Conservation (phyloP, 257 asterid species). For the Rehmannia glutinosa region DNA sequence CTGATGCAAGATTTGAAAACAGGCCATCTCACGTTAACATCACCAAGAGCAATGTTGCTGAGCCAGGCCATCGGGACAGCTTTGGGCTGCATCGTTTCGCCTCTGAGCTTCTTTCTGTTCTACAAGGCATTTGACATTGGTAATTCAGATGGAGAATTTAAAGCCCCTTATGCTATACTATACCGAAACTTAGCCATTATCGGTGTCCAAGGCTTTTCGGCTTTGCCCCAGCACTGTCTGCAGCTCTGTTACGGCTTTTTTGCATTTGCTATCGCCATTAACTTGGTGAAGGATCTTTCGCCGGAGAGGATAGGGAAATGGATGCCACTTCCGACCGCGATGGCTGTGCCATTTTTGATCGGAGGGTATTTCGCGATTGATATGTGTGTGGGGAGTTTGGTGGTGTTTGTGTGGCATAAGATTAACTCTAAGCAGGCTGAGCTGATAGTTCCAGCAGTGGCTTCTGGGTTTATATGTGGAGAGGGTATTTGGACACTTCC, state of each 20-base stretch:
- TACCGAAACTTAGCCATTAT: conserved; percentile 74
- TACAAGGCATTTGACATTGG: conserved; percentile 87
- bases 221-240: conserved; percentile 72
- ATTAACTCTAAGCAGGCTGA: conserved; percentile 41
- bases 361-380: no score
- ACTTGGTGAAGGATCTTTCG: conserved; percentile 48
- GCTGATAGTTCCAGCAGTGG: conserved; percentile 73
- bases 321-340: no score
- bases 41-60: conserved; percentile 70
- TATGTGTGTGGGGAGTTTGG: no score
- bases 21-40: conserved; percentile 62
- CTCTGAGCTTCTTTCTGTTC: conserved; percentile 62
- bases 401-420: conserved; percentile 66
- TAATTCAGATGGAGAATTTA: conserved; percentile 72
- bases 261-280: conserved; percentile 50
- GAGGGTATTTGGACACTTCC: conserved; percentile 93
- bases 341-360: no score
- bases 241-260: conserved; percentile 72
- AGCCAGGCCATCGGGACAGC: conserved; percentile 82
- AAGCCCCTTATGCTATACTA: conserved; percentile 78
- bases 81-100: conserved; percentile 68
- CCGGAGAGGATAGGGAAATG: conserved; percentile 43
- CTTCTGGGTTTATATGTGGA: conserved; percentile 79
- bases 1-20: conserved; percentile 86
- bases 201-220: conserved; percentile 83